phyloP scores from a whole-genome alignment of 169 alveolate species.

The Cryptosporidium sp. region DNA sequence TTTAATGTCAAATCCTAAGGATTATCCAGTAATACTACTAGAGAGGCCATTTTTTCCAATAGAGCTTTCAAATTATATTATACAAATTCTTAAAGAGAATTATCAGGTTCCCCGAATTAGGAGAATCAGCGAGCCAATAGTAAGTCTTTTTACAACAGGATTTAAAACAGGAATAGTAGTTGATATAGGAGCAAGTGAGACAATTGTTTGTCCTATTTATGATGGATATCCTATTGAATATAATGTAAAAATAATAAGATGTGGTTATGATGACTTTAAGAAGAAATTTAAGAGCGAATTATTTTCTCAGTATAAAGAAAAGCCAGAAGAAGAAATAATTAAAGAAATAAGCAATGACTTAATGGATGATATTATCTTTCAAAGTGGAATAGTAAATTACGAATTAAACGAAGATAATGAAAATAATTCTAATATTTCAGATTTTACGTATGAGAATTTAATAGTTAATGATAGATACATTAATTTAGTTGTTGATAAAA shows the following conservation, averaged over 20 bases:
- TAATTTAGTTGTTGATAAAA: conserved; percentile 14
- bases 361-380: conserved; percentile 55
- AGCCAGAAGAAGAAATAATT: conserved; percentile 18
- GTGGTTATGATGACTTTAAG: conserved; percentile 32
- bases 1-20: conserved; percentile 55
- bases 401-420: neutral
- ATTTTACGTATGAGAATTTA: conserved; percentile 42
- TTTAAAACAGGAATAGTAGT: conserved; percentile 47
- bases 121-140: conserved; percentile 44
- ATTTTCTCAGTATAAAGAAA: conserved; percentile 22
- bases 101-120: conserved; percentile 36
- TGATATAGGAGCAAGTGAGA: conserved; percentile 67
- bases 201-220: conserved; percentile 46
- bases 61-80: conserved; percentile 14
- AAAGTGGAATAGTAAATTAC: conserved; percentile 31
- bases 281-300: conserved; percentile 19
- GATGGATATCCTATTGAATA: conserved; percentile 50
- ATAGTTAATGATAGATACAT: neutral
- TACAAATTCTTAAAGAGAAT: neutral
- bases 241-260: neutral
- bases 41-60: conserved; percentile 64
- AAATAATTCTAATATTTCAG: neutral
- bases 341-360: conserved; percentile 1
- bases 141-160: conserved; percentile 55
- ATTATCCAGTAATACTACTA: conserved; percentile 46